Base-by-base conservation (phyloP, 768 basidiomycete genomes). In the Dioszegia aurantiaca region DNA sequence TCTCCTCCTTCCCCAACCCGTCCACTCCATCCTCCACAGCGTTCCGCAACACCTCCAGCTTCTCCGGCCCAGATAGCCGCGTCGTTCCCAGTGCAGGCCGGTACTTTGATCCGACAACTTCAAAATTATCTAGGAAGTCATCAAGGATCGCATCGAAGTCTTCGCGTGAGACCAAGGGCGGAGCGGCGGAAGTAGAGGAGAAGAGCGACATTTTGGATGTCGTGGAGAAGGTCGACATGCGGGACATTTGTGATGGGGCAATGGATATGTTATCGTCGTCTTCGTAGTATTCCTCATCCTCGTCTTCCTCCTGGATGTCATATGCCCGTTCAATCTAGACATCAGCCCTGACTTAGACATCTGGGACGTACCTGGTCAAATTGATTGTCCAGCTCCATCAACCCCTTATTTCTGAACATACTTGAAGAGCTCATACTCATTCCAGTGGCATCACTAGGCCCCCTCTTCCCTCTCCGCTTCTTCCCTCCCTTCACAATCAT, bases 361-460 rank as follows among this genome's bases (percentile, higher is more conserved):
- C 27, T 10, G 3, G 30, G 28, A 69, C 82, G 61, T 64, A 90
- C 95, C 82, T 90, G 85, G 68, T 98, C 93, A 72, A 98, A 99
- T 11, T 86, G 83, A 70, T 97, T 90, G 70, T 99, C 95, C 41
- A 99, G 80, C 1, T 86, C 87, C 51, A 89, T 84, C 27, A 98
- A 78, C 0, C 90, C 86, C 65, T 91, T 87, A 63, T 89, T 98
- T 43, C 95, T 84, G 78, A 84, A 88, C 88, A 98, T 90, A 14
- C 90, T 90, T 2, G 90, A 91, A 68, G 90, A 92, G 75, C 89
- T 94, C 92, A 99, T 97, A 73, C 88, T 90, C 80, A 94, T 94
- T 12, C 90, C 92, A 21, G 89, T 90, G 9, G 89, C 91, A 62
- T 90, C 87, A 49, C 88, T 90, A 0, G 85, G 81, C 2, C 85